Conservation (phyloP, 106 monocot genomes). For the Dendrobium chrysotoxum region DNA sequence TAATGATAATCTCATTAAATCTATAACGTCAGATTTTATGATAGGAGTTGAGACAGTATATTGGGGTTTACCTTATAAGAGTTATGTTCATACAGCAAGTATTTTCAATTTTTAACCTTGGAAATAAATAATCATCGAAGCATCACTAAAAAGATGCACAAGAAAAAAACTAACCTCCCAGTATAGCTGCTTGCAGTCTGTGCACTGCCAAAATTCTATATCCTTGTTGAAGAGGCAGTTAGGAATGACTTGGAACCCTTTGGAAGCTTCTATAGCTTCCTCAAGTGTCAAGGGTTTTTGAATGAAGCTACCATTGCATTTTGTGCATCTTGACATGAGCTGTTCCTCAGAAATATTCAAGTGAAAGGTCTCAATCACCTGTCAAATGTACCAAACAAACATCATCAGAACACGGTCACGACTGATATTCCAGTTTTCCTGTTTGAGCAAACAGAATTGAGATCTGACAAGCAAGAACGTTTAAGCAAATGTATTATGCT, state of each 20-base stretch:
- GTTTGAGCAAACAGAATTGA: not conserved
- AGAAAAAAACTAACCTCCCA: conserved; percentile 63
- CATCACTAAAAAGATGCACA: too few relatives aligned
- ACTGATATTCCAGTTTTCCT: not conserved
- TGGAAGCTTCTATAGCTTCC: conserved; percentile 86
- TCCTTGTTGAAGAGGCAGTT: conserved; percentile 70
- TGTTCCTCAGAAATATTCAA: conserved; percentile 80
- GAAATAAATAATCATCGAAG: too few relatives aligned
- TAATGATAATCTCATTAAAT: not conserved
- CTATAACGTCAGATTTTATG: not conserved
- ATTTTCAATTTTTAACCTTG: too few relatives aligned
- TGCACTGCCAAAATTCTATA: conserved; percentile 95
- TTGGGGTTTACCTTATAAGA: not conserved
- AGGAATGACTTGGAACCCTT: conserved; percentile 86
- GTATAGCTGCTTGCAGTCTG: conserved; percentile 76
- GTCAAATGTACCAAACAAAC: not conserved
- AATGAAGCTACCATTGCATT: conserved; percentile 93
- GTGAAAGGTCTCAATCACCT: conserved; percentile 85
- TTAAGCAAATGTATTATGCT: not conserved
- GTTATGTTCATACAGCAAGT: not conserved
- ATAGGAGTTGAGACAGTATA: not conserved
- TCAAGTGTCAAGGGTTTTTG: conserved; percentile 79
- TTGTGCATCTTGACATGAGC: conserved; percentile 96
- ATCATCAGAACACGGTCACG: too few relatives aligned
- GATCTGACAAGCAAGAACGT: not conserved